Evolutionary conservation across 208 protist genomes (phyloP).

Genomic region (Sergeia podlipaevii): DNA sequence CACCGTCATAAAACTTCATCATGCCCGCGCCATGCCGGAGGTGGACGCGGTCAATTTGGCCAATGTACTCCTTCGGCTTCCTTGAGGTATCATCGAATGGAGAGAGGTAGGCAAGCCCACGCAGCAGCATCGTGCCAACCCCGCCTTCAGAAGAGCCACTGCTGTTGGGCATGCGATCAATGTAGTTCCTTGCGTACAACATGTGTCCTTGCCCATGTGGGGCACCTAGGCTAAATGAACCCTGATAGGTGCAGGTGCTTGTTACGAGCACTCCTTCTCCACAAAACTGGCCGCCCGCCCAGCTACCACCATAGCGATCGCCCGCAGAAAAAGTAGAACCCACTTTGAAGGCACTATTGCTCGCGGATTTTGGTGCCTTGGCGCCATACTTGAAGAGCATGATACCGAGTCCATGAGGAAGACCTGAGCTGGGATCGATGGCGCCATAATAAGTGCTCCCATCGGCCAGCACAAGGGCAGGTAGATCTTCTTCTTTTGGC

Average conservation of each 20-base stretch:
- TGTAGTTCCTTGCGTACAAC: slow-evolving; percentile 21
- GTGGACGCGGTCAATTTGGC: slow-evolving; percentile 52
- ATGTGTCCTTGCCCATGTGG: slow-evolving; percentile 42
- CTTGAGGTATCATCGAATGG: slow-evolving; percentile 51
- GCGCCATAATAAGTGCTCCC: slow-evolving; percentile 80
- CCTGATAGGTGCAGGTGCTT: slow-evolving; percentile 75
- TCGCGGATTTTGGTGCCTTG: too few relatives aligned
- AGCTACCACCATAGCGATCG: slow-evolving; percentile 79
- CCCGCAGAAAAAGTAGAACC: too few relatives aligned
- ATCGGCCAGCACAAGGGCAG: slow-evolving; percentile 39
- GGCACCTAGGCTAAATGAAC: slow-evolving; percentile 33
- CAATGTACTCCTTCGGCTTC: slow-evolving; percentile 64
- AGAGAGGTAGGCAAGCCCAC: slow-evolving; percentile 64
- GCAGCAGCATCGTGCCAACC: slow-evolving; percentile 42
- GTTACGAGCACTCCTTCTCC: slow-evolving; percentile 73
- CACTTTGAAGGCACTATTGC: too few relatives aligned
- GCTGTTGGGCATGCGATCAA: slow-evolving; percentile 9
- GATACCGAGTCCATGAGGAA: slow-evolving; percentile 65
- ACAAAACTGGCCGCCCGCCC: slow-evolving; percentile 59
- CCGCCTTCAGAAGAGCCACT: slow-evolving; percentile 5
- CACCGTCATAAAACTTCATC: slow-evolving; percentile 71
- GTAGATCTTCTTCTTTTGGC: slow-evolving; percentile 19
- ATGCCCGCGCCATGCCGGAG: slow-evolving; percentile 66
- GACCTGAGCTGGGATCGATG: slow-evolving; percentile 12
- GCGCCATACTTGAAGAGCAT: slow-evolving; percentile 56